Evolutionary conservation across 345 rosid species (phyloP).

Genomic region (Punica granatum): DNA sequence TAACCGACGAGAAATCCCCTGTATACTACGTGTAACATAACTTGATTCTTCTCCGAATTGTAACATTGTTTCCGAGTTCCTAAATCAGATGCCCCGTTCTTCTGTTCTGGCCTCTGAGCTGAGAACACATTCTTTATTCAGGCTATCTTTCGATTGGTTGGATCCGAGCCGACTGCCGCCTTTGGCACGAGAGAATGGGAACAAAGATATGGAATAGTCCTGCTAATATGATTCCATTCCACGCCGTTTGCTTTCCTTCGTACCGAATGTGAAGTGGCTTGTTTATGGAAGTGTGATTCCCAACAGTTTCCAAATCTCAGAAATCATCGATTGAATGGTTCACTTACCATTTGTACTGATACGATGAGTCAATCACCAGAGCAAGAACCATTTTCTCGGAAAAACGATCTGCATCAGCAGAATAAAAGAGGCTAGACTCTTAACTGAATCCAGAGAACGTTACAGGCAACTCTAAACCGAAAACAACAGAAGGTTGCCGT

Average conservation of each 20-base stretch:
- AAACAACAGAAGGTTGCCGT: neutral
- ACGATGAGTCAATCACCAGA: neutral
- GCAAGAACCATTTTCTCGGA: neutral
- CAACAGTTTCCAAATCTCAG: no score
- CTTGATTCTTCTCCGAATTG: neutral
- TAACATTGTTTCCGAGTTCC: neutral
- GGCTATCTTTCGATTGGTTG: neutral
- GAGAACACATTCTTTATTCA: no score
- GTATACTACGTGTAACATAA: constrained; percentile 1
- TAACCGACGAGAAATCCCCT: neutral
- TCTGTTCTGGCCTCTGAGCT: neutral
- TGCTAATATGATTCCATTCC: neutral
- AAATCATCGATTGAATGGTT: no score
- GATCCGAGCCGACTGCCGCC: neutral
- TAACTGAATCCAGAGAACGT: no score
- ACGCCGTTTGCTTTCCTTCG: neutral
- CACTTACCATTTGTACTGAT: no score
- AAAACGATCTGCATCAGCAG: neutral
- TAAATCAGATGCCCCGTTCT: neutral
- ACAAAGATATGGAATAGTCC: neutral
- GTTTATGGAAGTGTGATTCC: no score
- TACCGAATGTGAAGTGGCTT: neutral
- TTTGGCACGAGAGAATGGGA: neutral
- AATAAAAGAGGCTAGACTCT: neutral
- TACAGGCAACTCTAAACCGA: neutral